These are phyloP conservation scores for Marchantia paleacea DNA, from an alignment of 225 moss, liverwort and hornwort species.

Conservation along the genomic window DNA sequence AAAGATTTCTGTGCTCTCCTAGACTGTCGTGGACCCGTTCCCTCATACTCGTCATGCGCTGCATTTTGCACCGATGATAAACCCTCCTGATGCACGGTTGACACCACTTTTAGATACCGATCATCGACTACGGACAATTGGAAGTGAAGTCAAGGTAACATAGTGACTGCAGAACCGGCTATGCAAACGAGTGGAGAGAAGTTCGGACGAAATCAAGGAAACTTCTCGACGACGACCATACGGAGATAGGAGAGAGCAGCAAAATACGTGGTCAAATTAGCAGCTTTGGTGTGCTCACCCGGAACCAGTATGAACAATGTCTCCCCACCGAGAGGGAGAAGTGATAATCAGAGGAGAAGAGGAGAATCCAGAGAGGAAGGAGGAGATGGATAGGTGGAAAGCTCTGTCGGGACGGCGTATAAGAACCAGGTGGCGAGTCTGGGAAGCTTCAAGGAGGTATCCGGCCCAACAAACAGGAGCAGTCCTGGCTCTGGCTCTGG, in stretches of 20 bases:
- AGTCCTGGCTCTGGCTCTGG: background rate
- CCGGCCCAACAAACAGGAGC: background rate
- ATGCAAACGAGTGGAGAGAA: background rate
- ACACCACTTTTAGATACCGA: background rate
- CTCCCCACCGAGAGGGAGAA: background rate
- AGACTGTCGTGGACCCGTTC: slow-evolving; percentile 48
- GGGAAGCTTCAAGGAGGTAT: background rate
- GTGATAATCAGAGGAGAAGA: background rate
- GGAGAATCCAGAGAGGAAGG: background rate
- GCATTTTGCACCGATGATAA: background rate
- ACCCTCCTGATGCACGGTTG: background rate
- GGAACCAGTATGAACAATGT: background rate
- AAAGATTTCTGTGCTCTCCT: slow-evolving; percentile 50
- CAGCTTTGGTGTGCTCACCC: too few species aligned
- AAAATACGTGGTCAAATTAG: too few species aligned
- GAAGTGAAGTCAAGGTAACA: background rate
- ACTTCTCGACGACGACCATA: background rate
- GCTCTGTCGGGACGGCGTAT: slow-evolving; percentile 1
- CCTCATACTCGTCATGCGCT: slow-evolving; percentile 46
- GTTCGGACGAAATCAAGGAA: background rate
- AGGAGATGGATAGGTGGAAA: background rate
- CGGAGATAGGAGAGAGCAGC: background rate
- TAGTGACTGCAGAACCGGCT: background rate
- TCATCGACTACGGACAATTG: background rate
- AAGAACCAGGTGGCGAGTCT: background rate